A percentile compares a stretch with the other conserved stretches of the same genome.
phyloP scores from a whole-genome alignment of 352 stramenopile species.

The Phytophthora palmivora region DNA sequence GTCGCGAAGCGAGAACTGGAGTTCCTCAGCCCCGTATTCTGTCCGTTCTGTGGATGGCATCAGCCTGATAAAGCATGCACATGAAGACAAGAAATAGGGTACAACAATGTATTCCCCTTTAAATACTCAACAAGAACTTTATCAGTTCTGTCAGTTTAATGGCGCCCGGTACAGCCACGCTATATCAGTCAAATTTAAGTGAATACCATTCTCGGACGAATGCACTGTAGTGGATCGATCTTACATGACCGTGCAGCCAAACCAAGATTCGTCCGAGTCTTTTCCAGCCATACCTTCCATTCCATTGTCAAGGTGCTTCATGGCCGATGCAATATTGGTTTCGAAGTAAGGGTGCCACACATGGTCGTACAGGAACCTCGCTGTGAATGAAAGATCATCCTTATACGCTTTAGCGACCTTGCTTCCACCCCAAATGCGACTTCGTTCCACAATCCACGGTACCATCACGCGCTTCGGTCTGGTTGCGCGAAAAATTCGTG shows the following conservation, averaged over 20 bases:
- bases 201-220: slow-evolving; percentile 13
- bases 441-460: slow-evolving; percentile 84
- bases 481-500: slow-evolving; percentile 68
- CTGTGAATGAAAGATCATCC: slow-evolving; percentile 77
- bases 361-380: slow-evolving; percentile 81
- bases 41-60: slow-evolving; percentile 53
- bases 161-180: slow-evolving; percentile 12
- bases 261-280: slow-evolving; percentile 58
- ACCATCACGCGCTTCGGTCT: slow-evolving; percentile 77
- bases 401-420: slow-evolving; percentile 69
- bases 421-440: slow-evolving; percentile 69
- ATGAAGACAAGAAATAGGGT: slow-evolving; percentile 7
- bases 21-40: slow-evolving; percentile 44
- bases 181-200: neutral
- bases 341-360: slow-evolving; percentile 82
- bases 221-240: slow-evolving; percentile 1
- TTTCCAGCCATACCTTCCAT: slow-evolving; percentile 38
- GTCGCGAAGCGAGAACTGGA: slow-evolving; percentile 44
- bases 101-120: slow-evolving; percentile 29
- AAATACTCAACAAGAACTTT: slow-evolving; percentile 45
- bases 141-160: slow-evolving; percentile 28
- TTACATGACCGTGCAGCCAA: slow-evolving; percentile 74
- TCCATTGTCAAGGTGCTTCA: slow-evolving; percentile 72
- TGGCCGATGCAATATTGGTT: slow-evolving; percentile 68
- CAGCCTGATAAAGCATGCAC: neutral